Conservation (phyloP, 305 asterid species). For the Fraxinus greggii region DNA sequence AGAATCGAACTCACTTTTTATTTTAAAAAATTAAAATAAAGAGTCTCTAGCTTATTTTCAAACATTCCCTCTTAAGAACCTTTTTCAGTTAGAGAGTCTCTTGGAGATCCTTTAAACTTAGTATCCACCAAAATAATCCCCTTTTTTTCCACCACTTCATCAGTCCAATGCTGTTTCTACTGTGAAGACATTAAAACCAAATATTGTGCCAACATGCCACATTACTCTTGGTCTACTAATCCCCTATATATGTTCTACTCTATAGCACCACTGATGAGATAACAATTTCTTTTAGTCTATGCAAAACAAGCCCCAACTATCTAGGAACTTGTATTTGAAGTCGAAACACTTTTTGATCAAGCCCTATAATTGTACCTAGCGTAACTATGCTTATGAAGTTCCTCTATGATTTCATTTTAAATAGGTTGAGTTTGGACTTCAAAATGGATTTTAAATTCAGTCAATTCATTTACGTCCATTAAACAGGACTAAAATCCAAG, state of each 20-base stretch:
- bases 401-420: background rate
- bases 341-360: background rate
- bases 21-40: no score
- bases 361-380: background rate
- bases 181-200: background rate
- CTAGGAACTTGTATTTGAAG: background rate
- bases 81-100: background rate
- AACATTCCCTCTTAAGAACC: background rate
- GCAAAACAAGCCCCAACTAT: background rate
- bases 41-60: background rate
- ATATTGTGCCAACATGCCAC: background rate
- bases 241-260: background rate
- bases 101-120: background rate
- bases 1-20: background rate
- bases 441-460: background rate
- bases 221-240: background rate
- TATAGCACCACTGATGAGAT: background rate
- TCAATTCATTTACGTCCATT: background rate
- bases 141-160: background rate
- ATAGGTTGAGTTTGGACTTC: background rate
- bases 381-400: background rate
- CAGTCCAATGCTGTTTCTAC: background rate
- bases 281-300: background rate
- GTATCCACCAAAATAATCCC: background rate
- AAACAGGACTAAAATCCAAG: no score